Conservation (phyloP, 352 stramenopile genomes). For the Thraustochytrium sp. region DNA sequence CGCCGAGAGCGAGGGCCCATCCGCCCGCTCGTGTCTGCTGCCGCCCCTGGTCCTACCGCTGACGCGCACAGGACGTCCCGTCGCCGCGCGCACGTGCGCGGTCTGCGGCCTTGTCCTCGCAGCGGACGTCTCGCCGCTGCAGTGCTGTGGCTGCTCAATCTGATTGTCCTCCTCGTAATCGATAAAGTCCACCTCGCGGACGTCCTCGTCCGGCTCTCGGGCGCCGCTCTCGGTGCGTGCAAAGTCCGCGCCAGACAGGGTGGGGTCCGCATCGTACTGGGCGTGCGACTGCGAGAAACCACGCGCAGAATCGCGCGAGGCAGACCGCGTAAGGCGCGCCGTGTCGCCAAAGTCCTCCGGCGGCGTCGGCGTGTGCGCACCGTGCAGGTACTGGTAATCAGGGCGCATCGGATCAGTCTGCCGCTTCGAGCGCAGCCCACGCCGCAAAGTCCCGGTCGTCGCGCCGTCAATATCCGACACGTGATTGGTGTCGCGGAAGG, state of each 20-base stretch:
- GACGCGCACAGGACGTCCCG: too few species aligned
- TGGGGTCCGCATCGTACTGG: not conserved
- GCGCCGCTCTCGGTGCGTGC: not conserved
- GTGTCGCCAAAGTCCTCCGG: not conserved
- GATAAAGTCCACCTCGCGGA: too few species aligned
- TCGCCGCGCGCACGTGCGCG: too few species aligned
- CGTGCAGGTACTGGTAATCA: slow-evolving; percentile 55
- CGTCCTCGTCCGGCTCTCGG: too few species aligned
- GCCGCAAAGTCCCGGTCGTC: slow-evolving; percentile 53
- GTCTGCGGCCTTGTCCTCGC: not conserved
- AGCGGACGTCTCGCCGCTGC: not conserved
- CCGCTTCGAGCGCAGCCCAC: slow-evolving; percentile 54
- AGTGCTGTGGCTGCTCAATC: not conserved
- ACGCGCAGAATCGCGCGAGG: not conserved
- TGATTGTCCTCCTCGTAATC: not conserved
- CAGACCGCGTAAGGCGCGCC: too few species aligned
- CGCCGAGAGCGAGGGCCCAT: slow-evolving; percentile 6
- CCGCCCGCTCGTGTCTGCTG: too few species aligned
- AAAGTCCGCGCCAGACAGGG: not conserved
- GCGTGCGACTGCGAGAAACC: not conserved
- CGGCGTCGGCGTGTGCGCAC: slow-evolving; percentile 26
- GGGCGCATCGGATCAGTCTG: slow-evolving; percentile 57
- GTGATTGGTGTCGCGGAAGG: slow-evolving; percentile 59
- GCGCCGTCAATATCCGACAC: slow-evolving; percentile 57
- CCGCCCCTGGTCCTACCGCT: too few species aligned